Percentiles rank a stretch among this genome's conserved stretches.
Conservation (phyloP, 2,329 filamentous ascomycete genomes). For the Aureobasidium zeae region DNA sequence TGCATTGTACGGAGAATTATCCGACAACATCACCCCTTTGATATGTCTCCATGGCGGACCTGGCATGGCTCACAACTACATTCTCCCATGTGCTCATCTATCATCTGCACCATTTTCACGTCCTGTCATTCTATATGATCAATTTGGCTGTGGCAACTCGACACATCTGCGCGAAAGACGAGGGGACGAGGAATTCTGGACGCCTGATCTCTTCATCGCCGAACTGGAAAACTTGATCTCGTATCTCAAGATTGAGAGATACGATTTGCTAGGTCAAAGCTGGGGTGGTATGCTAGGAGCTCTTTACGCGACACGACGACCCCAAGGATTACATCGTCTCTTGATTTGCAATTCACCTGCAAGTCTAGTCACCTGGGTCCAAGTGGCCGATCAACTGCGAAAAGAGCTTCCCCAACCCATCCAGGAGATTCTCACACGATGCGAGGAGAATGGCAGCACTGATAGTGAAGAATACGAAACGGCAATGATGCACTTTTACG, state of each 20-base stretch:
- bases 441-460: slow-evolving; percentile 25
- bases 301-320: slow-evolving; percentile 33
- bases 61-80: slow-evolving; percentile 33
- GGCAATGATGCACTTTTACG: slow-evolving; percentile 26
- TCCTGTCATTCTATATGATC: slow-evolving; percentile 47
- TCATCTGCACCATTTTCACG: slow-evolving; percentile 28
- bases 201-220: slow-evolving; percentile 37
- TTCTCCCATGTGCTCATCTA: slow-evolving; percentile 32
- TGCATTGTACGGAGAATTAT: slow-evolving; percentile 31
- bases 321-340: slow-evolving; percentile 32
- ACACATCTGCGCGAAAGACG: slow-evolving; percentile 41
- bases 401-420: slow-evolving; percentile 24
- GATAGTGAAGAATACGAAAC: slow-evolving; percentile 27
- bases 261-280: slow-evolving; percentile 41
- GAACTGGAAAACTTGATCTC: slow-evolving; percentile 43
- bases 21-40: slow-evolving; percentile 24
- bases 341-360: slow-evolving; percentile 28
- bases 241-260: slow-evolving; percentile 34
- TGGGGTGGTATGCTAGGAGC: slow-evolving; percentile 47
- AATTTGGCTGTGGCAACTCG: slow-evolving; percentile 42
- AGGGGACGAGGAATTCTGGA: slow-evolving; percentile 42
- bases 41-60: slow-evolving; percentile 40
- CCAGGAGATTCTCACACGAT: slow-evolving; percentile 24
- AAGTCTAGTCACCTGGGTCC: slow-evolving; percentile 25
- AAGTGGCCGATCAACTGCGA: slow-evolving; percentile 22